These are phyloP conservation scores for Peterozyma toletana DNA, from an alignment of 805 yeast genomes.

Conservation along the genomic window DNA sequence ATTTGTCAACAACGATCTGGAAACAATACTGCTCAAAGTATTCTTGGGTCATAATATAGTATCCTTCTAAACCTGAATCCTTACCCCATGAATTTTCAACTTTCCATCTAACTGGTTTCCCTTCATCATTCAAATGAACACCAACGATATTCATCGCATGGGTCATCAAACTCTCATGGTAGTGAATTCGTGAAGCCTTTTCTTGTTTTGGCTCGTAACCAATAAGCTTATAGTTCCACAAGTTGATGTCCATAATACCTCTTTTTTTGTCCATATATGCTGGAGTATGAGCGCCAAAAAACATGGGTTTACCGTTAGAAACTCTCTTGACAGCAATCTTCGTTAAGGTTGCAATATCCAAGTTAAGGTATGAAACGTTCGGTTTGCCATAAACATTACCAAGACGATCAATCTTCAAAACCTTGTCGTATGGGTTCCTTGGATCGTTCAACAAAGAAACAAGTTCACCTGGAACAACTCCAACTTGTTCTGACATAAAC, in stretches of 20 bases:
- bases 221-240: constrained; percentile 56
- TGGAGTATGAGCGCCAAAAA: constrained; percentile 89
- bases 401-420: constrained; percentile 65
- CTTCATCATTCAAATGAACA: constrained; percentile 62
- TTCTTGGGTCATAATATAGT: constrained; percentile 63
- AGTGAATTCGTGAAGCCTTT: constrained; percentile 65
- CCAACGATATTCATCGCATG: constrained; percentile 88
- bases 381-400: constrained; percentile 71
- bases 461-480: constrained; percentile 39
- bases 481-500: constrained; percentile 51
- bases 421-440: constrained; percentile 57
- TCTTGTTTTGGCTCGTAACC: constrained; percentile 43
- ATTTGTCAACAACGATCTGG: constrained; percentile 58
- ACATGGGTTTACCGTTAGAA: constrained; percentile 69
- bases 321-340: constrained; percentile 60
- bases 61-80: constrained; percentile 60
- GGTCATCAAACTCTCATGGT: constrained; percentile 74
- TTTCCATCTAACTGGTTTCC: constrained; percentile 59
- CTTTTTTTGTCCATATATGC: constrained; percentile 54
- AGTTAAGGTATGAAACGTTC: constrained; percentile 64
- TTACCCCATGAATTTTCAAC: constrained; percentile 79
- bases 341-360: constrained; percentile 52
- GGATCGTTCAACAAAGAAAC: constrained; percentile 80
- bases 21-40: constrained; percentile 71
- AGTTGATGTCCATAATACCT: constrained; percentile 68